Conservation (phyloP, 2,329 filamentous ascomycete genomes). For the Dactylellina haptotyla region DNA sequence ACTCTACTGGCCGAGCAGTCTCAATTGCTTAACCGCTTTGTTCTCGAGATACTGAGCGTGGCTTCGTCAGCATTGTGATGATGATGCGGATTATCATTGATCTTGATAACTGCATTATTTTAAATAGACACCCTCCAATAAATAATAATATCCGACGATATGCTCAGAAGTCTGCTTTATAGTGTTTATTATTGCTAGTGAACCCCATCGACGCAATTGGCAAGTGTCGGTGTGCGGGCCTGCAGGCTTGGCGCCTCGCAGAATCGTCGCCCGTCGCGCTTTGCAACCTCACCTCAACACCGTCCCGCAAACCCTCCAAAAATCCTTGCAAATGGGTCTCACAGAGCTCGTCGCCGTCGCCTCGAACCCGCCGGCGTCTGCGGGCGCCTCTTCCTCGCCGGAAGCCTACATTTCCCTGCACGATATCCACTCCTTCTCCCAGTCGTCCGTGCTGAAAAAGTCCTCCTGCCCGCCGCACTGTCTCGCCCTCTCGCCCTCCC, state of each 20-base stretch:
- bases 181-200: not conserved
- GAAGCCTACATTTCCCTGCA: slow-evolving; percentile 67
- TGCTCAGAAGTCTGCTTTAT: too few relatives aligned
- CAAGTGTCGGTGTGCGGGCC: not conserved
- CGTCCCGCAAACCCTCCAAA: not conserved
- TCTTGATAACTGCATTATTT: too few relatives aligned
- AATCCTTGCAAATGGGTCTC: slow-evolving; percentile 47
- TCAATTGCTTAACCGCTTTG: too few relatives aligned
- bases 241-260: not conserved
- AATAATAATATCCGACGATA: too few relatives aligned
- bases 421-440: slow-evolving; percentile 87
- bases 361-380: slow-evolving; percentile 29
- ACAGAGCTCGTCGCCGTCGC: slow-evolving; percentile 48
- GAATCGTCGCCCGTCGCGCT: slow-evolving; percentile 2
- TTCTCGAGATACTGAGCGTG: too few relatives aligned
- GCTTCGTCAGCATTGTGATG: too few relatives aligned
- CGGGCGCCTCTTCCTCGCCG: slow-evolving; percentile 59
- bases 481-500: slow-evolving; percentile 80
- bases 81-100: too few relatives aligned
- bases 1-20: too few relatives aligned
- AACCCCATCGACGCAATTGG: not conserved
- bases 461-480: slow-evolving; percentile 82
- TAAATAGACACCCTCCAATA: too few relatives aligned
- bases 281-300: slow-evolving; percentile 10
- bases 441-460: slow-evolving; percentile 90